Conservation (phyloP, 331 rosid genomes). For the Telfairia occidentalis region DNA sequence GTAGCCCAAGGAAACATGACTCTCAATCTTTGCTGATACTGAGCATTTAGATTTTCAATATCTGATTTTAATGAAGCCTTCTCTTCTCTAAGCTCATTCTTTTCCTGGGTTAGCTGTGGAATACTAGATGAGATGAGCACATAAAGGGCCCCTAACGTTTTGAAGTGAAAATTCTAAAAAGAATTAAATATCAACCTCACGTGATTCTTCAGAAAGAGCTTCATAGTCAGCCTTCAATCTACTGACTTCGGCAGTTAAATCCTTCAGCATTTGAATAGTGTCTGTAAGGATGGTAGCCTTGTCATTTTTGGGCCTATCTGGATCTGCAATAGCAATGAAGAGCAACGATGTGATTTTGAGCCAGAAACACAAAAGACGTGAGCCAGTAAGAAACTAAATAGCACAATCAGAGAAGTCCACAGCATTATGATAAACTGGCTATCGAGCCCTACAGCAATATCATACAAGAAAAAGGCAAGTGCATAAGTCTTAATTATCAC, state of each 20-base stretch:
- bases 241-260: conserved; percentile 54
- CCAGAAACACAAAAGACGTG: neutral
- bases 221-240: conserved; percentile 53
- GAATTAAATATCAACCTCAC: conserved; percentile 41
- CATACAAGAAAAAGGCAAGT: neutral
- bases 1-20: conserved; percentile 72
- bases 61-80: conserved; percentile 62
- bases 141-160: neutral
- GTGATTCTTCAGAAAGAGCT: conserved; percentile 65
- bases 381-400: neutral
- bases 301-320: conserved; percentile 89
- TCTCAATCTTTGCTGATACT: conserved; percentile 70
- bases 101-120: conserved; percentile 66
- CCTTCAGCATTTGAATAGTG: conserved; percentile 69
- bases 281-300: conserved; percentile 77
- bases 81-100: conserved; percentile 90
- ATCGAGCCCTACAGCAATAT: neutral
- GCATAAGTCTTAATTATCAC: neutral
- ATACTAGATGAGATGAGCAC: conserved; percentile 17
- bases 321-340: conserved; percentile 37
- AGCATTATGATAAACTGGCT: neutral
- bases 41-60: conserved; percentile 52
- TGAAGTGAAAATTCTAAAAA: conserved; percentile 1
- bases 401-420: conserved; percentile 1
- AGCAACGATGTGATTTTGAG: neutral